Conservation (phyloP, 1,139 yeast species). For the Candida sanyaensis region DNA sequence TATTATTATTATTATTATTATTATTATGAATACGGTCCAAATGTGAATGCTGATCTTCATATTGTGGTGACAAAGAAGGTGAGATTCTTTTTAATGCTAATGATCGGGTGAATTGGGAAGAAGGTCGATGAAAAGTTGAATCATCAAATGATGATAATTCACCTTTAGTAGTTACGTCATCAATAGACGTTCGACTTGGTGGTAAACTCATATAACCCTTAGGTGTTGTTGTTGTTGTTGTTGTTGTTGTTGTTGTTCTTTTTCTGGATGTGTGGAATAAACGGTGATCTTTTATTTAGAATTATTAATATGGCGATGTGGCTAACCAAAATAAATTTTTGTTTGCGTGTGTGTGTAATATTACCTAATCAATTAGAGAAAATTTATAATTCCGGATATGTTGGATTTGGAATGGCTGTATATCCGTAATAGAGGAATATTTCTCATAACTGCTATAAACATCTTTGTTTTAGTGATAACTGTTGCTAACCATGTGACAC, state of each 20-base stretch:
- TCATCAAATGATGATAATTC: constrained; percentile 4
- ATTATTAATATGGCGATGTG: background rate
- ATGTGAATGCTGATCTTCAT: constrained; percentile 2
- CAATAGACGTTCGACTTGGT: background rate
- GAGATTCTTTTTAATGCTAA: constrained; percentile 1
- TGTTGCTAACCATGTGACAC: too few species aligned
- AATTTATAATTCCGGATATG: background rate
- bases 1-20: too few species aligned
- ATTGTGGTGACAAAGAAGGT: constrained; percentile 5
- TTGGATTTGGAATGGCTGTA: background rate
- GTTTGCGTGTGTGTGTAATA: too few species aligned
- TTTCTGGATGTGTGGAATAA: too few species aligned
- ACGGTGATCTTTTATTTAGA: background rate
- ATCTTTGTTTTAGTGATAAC: too few species aligned
- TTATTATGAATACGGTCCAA: background rate
- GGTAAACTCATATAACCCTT: constrained; percentile 1
- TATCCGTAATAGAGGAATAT: too few species aligned
- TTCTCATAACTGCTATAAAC: too few species aligned
- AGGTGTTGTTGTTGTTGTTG: background rate
- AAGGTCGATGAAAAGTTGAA: constrained; percentile 1
- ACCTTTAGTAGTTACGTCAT: background rate
- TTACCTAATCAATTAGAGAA: too few species aligned
- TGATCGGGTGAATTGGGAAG: background rate
- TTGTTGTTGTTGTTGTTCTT: too few species aligned
- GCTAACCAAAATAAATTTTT: background rate